Percentiles rank a stretch among this genome's conserved stretches.
These are phyloP conservation scores for Emergomyces orientalis DNA, from an alignment of 2,329 filamentous ascomycete species.

Conservation along the genomic window DNA sequence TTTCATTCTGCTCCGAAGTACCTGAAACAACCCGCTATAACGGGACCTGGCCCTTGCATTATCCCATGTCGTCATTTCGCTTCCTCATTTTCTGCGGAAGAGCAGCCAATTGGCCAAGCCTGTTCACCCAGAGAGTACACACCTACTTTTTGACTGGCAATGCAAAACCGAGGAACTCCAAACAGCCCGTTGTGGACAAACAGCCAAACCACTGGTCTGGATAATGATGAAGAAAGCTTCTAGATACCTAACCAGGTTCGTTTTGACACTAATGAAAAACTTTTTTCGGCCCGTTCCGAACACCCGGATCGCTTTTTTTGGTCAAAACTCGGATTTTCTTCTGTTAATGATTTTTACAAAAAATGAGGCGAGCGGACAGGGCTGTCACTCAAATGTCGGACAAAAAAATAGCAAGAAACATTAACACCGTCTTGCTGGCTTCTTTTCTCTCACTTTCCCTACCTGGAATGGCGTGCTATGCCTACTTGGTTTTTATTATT, in stretches of 20 bases:
- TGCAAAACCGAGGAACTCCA: background rate
- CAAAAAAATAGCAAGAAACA: background rate
- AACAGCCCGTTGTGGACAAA: background rate
- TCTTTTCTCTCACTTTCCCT: background rate
- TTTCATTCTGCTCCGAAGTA: background rate
- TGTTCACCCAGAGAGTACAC: background rate
- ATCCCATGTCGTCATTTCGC: background rate
- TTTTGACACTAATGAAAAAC: constrained; percentile 1
- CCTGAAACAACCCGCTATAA: background rate
- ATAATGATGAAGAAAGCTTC: background rate
- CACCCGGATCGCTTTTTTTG: constrained; percentile 4
- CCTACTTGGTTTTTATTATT: constrained; percentile 1
- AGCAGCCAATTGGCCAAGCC: background rate
- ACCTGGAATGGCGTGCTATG: background rate
- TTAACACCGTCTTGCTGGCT: background rate
- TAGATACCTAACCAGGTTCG: background rate
- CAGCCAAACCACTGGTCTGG: background rate
- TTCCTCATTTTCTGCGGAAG: background rate
- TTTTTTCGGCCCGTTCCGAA: constrained; percentile 13
- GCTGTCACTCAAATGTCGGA: background rate
- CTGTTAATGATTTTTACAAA: constrained; percentile 18
- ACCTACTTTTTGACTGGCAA: background rate
- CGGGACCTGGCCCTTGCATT: constrained; percentile 5
- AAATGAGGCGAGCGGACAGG: constrained; percentile 7
- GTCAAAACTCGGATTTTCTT: constrained; percentile 3